These are phyloP conservation scores for Rhododendron mucronatum DNA, from an alignment of 148 eudicot species.

Conservation along the genomic window DNA sequence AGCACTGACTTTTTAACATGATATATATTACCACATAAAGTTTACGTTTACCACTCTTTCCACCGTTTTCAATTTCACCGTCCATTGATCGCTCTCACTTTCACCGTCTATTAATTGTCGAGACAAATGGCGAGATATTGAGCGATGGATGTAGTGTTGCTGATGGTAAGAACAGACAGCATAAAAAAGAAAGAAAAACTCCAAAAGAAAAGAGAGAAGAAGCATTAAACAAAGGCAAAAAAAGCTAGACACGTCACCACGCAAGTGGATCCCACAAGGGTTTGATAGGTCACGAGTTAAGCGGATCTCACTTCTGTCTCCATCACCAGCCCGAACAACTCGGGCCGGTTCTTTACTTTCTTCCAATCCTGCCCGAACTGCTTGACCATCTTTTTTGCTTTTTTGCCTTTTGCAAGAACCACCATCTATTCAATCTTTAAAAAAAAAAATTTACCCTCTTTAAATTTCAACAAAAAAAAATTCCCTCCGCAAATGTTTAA, in stretches of 20 bases:
- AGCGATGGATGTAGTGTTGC: no score
- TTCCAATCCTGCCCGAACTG: conserved; percentile 11
- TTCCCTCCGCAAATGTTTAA: background rate
- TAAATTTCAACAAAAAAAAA: background rate
- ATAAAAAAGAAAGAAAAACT: background rate
- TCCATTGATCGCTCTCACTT: no score
- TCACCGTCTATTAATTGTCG: no score
- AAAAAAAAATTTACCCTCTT: background rate
- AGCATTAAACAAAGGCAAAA: background rate
- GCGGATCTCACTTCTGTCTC: conserved; percentile 11
- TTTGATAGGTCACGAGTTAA: background rate
- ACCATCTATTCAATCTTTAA: background rate
- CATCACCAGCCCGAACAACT: conserved; percentile 2
- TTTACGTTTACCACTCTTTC: no score
- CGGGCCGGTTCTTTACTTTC: background rate
- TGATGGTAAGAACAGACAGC: background rate
- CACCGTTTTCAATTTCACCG: no score
- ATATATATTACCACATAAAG: no score
- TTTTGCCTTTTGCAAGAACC: background rate
- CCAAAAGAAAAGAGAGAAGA: background rate
- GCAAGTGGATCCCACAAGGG: background rate
- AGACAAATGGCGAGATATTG: no score
- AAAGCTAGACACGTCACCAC: conserved; percentile 8
- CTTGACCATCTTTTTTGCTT: background rate
- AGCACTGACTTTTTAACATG: no score